These are phyloP conservation scores for Hamamelis virginiana DNA, from an alignment of 164 flowering plant genomes.

Conservation along the genomic window DNA sequence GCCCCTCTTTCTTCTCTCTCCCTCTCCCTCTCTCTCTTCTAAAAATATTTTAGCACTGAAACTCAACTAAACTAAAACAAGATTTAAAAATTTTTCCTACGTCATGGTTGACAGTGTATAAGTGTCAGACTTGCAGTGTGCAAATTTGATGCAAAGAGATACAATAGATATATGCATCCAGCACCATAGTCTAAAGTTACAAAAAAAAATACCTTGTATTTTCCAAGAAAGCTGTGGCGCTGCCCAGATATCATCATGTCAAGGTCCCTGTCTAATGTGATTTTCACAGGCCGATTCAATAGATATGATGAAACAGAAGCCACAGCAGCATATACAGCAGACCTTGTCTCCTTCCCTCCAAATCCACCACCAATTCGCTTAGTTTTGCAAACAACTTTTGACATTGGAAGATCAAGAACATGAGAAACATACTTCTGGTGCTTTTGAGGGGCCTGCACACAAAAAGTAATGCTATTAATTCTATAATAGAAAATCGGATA, in stretches of 20 bases:
- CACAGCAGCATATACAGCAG: constrained; percentile 78
- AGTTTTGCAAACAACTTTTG: constrained; percentile 95
- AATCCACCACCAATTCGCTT: constrained; percentile 98
- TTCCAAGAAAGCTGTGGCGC: constrained; percentile 97
- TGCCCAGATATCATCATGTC: constrained; percentile 98
- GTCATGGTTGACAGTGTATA: too few species aligned
- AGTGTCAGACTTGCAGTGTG: not conserved
- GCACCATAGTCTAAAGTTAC: constrained; percentile 1
- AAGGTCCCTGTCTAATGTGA: constrained; percentile 82
- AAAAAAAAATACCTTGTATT: constrained; percentile 77
- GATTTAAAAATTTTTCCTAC: too few species aligned
- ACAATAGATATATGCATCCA: not conserved
- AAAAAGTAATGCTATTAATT: not conserved
- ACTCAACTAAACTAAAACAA: too few species aligned
- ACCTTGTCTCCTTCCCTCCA: constrained; percentile 98
- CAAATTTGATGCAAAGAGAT: not conserved
- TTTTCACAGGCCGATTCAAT: constrained; percentile 78
- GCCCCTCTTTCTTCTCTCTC: not conserved
- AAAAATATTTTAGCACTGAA: too few species aligned
- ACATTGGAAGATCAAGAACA: constrained; percentile 92
- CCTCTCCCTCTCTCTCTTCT: not conserved
- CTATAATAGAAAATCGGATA: not conserved
- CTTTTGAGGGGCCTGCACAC: constrained; percentile 83
- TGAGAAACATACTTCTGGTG: constrained; percentile 86
- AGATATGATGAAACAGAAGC: constrained; percentile 88